phyloP scores from a whole-genome alignment of 768 basidiomycete species.

The Russula olivacea region DNA sequence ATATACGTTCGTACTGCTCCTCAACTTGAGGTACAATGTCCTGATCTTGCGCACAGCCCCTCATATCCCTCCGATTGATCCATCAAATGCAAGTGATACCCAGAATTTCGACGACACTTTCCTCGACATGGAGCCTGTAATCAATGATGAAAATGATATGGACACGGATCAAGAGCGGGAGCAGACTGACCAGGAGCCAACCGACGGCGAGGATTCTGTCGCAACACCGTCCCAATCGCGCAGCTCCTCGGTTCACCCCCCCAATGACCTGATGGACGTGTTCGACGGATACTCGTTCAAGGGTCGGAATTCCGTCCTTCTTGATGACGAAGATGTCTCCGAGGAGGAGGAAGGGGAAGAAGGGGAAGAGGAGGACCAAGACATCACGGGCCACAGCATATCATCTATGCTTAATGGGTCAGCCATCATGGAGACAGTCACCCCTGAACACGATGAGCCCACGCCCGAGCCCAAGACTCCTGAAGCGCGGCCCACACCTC shows the following conservation, averaged over 20 bases:
- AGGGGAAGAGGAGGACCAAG: constrained; percentile 37
- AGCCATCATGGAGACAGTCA: constrained; percentile 28
- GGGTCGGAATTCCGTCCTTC: constrained; percentile 71
- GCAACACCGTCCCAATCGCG: constrained; percentile 78
- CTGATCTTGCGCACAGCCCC: constrained; percentile 50
- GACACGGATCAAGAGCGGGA: constrained; percentile 67
- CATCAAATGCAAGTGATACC: constrained; percentile 88
- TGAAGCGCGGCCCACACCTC: constrained; percentile 48
- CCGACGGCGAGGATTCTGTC: constrained; percentile 69
- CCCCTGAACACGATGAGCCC: constrained; percentile 31
- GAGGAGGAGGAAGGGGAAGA: constrained; percentile 49
- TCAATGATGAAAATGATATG: constrained; percentile 66
- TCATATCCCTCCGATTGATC: constrained; percentile 89
- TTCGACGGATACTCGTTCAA: constrained; percentile 96
- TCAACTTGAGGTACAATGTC: constrained; percentile 3
- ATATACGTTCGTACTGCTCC: constrained; percentile 65
- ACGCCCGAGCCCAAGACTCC: constrained; percentile 65
- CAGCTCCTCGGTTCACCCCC: constrained; percentile 58
- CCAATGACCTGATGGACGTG: constrained; percentile 61
- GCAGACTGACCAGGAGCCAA: constrained; percentile 63
- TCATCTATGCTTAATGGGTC: constrained; percentile 22
- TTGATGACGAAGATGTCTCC: constrained; percentile 47
- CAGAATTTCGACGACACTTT: constrained; percentile 98
- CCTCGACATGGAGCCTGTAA: constrained; percentile 89
- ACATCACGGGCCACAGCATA: constrained; percentile 23